A percentile compares a stretch with the other conserved stretches of the same genome.
Conservation (phyloP, 2,329 filamentous ascomycete genomes). For the Lasiodiplodia gonubiensis region DNA sequence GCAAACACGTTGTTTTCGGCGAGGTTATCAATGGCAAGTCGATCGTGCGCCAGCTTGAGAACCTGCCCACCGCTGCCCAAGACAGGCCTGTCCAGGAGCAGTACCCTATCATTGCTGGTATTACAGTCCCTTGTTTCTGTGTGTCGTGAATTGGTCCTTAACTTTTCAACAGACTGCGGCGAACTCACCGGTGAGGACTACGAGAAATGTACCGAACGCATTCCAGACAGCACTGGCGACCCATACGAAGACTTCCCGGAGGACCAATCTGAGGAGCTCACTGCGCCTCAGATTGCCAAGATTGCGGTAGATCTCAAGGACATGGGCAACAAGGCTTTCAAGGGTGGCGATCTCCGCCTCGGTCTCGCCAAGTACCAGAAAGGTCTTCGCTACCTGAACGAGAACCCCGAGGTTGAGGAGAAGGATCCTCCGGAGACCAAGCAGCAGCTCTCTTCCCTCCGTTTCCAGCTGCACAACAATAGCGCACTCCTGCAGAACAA, state of each 20-base stretch:
- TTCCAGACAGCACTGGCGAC: slow-evolving; percentile 82
- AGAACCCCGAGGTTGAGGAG: slow-evolving; percentile 76
- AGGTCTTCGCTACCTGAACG: slow-evolving; percentile 84
- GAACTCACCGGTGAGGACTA: slow-evolving; percentile 77
- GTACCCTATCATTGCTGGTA: slow-evolving; percentile 66
- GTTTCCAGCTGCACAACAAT: slow-evolving; percentile 88
- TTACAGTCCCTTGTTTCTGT: slow-evolving; percentile 24
- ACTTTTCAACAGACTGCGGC: slow-evolving; percentile 70
- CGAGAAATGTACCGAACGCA: slow-evolving; percentile 68
- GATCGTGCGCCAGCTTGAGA: slow-evolving; percentile 87
- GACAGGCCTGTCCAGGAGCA: slow-evolving; percentile 77
- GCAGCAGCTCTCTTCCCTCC: slow-evolving; percentile 71
- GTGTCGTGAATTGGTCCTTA: slow-evolving; percentile 8
- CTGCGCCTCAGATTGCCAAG: slow-evolving; percentile 71
- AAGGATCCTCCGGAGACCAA: slow-evolving; percentile 61
- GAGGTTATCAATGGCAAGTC: slow-evolving; percentile 93
- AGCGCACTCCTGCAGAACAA: slow-evolving; percentile 85
- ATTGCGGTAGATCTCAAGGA: slow-evolving; percentile 88
- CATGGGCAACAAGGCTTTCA: slow-evolving; percentile 92
- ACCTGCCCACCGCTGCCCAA: slow-evolving; percentile 71
- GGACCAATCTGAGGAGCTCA: slow-evolving; percentile 72
- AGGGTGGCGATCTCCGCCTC: slow-evolving; percentile 70
- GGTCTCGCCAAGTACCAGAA: slow-evolving; percentile 95
- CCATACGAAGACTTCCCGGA: slow-evolving; percentile 95
- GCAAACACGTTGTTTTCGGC: slow-evolving; percentile 97